phyloP scores from a whole-genome alignment of 2,329 filamentous ascomycete species.

The Alternaria sp. region DNA sequence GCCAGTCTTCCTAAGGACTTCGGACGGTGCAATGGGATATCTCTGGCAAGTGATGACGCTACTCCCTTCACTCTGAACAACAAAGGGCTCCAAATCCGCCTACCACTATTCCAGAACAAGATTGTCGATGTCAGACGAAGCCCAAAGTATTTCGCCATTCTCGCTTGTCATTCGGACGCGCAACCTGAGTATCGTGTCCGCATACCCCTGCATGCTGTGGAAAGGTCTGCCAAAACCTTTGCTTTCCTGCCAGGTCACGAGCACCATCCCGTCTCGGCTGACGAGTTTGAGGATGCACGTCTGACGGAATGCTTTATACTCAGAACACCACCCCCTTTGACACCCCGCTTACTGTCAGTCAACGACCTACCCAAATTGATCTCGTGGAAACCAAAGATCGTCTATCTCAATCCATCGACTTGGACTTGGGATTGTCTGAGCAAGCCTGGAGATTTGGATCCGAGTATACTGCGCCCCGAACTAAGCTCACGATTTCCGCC shows the following conservation, averaged over 20 bases:
- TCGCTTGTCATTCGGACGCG: not conserved
- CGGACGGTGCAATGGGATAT: rapidly evolving
- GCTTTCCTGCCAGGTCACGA: not conserved
- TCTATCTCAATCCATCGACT: not conserved
- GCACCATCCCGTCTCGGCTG: no score
- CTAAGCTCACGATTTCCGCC: no score
- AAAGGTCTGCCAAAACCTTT: not conserved
- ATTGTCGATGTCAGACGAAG: not conserved
- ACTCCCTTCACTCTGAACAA: not conserved
- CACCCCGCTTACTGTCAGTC: not conserved
- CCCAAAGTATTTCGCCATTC: not conserved
- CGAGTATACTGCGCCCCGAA: no score
- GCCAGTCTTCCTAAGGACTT: not conserved
- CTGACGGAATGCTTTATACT: not conserved
- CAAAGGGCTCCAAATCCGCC: not conserved
- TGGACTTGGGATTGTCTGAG: not conserved
- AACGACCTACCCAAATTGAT: not conserved
- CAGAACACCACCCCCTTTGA: not conserved
- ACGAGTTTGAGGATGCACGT: not conserved
- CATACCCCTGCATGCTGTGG: not conserved
- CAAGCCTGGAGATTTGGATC: no score
- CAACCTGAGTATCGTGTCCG: not conserved
- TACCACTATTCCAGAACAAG: not conserved
- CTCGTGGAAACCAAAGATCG: not conserved
- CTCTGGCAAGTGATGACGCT: not conserved